These are phyloP conservation scores for Xylariaceae sp. DNA, from an alignment of 2,329 filamentous ascomycete genomes.

Conservation along the genomic window DNA sequence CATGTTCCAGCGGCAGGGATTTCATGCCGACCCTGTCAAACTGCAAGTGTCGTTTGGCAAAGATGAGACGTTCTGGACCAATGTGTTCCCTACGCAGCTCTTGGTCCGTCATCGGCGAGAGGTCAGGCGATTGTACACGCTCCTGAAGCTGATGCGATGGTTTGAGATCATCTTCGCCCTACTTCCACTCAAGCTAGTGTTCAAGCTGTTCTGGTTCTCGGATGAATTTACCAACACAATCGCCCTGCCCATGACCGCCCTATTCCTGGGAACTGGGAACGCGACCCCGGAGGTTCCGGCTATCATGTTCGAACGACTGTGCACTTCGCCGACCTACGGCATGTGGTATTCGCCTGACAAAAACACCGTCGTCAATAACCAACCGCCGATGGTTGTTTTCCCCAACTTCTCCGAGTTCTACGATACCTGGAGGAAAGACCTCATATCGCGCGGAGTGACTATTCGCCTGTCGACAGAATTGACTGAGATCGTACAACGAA, in stretches of 20 bases:
- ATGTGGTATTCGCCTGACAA: conserved; percentile 56
- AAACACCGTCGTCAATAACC: conserved; percentile 43
- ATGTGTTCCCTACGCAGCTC: conserved; percentile 56
- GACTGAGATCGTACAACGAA: conserved; percentile 50
- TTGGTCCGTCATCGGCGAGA: conserved; percentile 54
- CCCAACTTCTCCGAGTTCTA: conserved; percentile 60
- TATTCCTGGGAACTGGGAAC: conserved; percentile 40
- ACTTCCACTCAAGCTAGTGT: conserved; percentile 44
- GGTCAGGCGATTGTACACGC: conserved; percentile 49
- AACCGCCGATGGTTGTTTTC: conserved; percentile 62
- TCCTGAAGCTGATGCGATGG: conserved; percentile 54
- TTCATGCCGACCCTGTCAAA: conserved; percentile 56
- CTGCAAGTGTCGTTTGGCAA: conserved; percentile 61
- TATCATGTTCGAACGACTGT: conserved; percentile 40
- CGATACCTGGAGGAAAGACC: conserved; percentile 52
- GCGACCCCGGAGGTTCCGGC: conserved; percentile 39
- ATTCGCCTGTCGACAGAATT: conserved; percentile 57
- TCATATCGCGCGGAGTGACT: conserved; percentile 53
- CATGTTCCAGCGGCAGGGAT: conserved; percentile 60
- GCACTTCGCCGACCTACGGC: conserved; percentile 53
- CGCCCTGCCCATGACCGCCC: conserved; percentile 41
- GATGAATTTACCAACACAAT: conserved; percentile 38
- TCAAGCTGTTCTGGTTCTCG: conserved; percentile 37
- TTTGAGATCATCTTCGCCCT: conserved; percentile 58
- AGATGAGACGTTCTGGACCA: conserved; percentile 58